Evolutionary conservation across 768 basidiomycete genomes (phyloP), one percentile per base, ranked within the genome.

Genomic region (Suillus subaureus): DNA sequence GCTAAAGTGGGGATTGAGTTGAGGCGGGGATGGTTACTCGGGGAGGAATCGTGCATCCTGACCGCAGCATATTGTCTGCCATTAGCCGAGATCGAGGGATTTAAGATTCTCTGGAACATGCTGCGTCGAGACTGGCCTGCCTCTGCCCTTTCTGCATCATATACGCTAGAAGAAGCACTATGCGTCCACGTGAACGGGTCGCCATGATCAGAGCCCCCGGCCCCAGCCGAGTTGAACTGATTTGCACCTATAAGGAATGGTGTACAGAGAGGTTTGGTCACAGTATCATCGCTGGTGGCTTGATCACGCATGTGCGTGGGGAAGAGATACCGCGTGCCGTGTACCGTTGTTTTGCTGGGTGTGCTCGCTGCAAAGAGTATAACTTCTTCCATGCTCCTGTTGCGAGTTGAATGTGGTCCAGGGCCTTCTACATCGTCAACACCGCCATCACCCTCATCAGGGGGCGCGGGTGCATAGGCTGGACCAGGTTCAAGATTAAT

Each of bases 301-400:
- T 70, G 74, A 13, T 56, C 40, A n/a, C 61, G 49, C 18, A 28
- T 57, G 35, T 61, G 67, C 21, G 67, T 61, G 26, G 75, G 54
- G 33, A 55, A 66, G 60, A 35, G 31, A 63, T 77, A 75, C 52
- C 68, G 66, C 9, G 74, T 69, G 37, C 72, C 75, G 16, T 78
- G 77, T 45, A 77, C 35, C 1, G 74, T 76, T 13, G 49, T 61
- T 64, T 78, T 76, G 61, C 75, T 76, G 4, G 75, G 77, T 21
- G 75, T 76, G 6, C 64, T 58, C 4, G 65, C 67, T 28, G 70
- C 65, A 55, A 70, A 69, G 37, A 74, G 70, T 6, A 73, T 64
- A 6, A 71, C 76, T 5, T 73, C 67, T 26, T 77, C 75, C 71
- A 71, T 76, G 26, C 74, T 74, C 6, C 21, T 15, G 52, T 62